phyloP scores from a whole-genome alignment of 305 asterid species.

The Fraxinus floribunda region DNA sequence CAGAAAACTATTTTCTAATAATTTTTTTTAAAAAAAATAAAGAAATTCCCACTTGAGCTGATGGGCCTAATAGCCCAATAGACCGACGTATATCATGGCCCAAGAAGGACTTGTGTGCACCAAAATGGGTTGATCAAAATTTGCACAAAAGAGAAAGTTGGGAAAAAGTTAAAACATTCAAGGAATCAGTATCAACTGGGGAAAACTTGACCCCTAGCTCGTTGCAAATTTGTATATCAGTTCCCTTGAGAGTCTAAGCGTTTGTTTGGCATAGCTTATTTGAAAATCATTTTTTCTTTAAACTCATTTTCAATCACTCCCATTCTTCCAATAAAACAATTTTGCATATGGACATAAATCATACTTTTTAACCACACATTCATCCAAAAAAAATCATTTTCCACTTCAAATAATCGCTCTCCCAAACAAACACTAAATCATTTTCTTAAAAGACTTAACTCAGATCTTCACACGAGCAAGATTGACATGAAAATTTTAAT shows the following conservation, averaged over 20 bases:
- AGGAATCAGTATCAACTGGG: not conserved
- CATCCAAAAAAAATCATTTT: too few species aligned
- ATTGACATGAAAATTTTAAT: not conserved
- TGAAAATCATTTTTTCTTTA: too few species aligned
- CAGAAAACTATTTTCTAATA: not conserved
- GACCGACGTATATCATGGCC: not conserved
- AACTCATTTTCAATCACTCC: not conserved
- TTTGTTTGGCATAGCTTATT: not conserved
- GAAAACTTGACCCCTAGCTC: not conserved
- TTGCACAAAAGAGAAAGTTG: not conserved
- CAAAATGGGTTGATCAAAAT: not conserved
- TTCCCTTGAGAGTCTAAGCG: not conserved
- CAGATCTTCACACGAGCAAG: not conserved
- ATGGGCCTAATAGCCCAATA: not conserved
- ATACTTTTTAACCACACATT: too few species aligned
- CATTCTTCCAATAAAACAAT: not conserved
- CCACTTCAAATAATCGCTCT: too few species aligned
- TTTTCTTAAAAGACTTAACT: not conserved
- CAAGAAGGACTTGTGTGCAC: not conserved
- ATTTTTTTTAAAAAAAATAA: not conserved
- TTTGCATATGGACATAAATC: too few species aligned
- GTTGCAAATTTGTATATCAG: not conserved
- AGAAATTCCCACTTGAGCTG: not conserved
- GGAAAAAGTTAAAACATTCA: not conserved
- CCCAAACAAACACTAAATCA: not conserved